These are phyloP conservation scores for Suhomyces bolitotheri DNA, from an alignment of 1,139 yeast genomes.

Conservation along the genomic window DNA sequence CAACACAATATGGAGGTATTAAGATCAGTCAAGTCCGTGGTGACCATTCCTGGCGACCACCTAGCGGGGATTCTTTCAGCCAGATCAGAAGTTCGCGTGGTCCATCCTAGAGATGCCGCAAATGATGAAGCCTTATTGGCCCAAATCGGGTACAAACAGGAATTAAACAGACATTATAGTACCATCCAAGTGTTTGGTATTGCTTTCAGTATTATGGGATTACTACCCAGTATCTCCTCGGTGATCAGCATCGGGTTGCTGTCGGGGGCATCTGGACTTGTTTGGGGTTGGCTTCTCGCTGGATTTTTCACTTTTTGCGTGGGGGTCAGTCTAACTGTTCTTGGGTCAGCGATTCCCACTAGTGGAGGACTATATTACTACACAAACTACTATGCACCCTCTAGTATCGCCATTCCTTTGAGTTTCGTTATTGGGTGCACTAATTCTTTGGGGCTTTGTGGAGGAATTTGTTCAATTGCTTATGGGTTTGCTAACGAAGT, in stretches of 20 bases:
- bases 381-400: constrained; percentile 44
- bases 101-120: constrained; percentile 28
- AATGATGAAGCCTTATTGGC: constrained; percentile 51
- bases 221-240: constrained; percentile 49
- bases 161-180: constrained; percentile 46
- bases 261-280: constrained; percentile 58
- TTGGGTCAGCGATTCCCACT: constrained; percentile 69
- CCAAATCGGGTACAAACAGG: constrained; percentile 56
- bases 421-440: constrained; percentile 39
- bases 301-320: constrained; percentile 56
- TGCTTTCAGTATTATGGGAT: constrained; percentile 55
- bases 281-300: constrained; percentile 73
- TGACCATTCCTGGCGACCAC: constrained; percentile 9
- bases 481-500: constrained; percentile 42
- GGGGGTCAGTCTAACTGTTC: constrained; percentile 64
- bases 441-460: constrained; percentile 37
- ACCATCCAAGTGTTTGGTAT: constrained; percentile 55
- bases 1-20: constrained; percentile 6
- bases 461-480: constrained; percentile 40
- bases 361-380: constrained; percentile 55
- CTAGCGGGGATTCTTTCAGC: constrained; percentile 4
- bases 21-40: constrained; percentile 1
- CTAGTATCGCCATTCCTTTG: constrained; percentile 32
- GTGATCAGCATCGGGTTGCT: constrained; percentile 37
- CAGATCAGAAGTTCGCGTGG: constrained; percentile 12